Percentiles rank a stretch among this genome's conserved stretches.
phyloP scores from a whole-genome alignment of 306 rosid genomes.

The Echinosophora koreensis region DNA sequence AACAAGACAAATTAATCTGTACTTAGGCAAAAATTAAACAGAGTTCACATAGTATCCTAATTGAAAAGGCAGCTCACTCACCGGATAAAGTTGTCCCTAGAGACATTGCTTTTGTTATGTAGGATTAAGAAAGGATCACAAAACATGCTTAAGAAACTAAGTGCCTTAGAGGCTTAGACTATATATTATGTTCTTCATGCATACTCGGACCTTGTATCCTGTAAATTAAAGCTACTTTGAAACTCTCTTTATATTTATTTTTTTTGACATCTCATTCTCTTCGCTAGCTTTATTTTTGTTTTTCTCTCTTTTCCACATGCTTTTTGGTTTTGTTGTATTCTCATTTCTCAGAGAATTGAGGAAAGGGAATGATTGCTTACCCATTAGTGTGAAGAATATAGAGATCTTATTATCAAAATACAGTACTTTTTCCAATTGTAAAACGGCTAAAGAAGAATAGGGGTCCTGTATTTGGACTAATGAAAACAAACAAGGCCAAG shows the following conservation, averaged over 20 bases:
- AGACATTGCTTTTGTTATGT: conserved; percentile 61
- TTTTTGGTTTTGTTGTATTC: conserved; percentile 49
- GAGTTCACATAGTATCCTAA: conserved; percentile 57
- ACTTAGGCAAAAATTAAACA: conserved; percentile 60
- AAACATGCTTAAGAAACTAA: conserved; percentile 54
- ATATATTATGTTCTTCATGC: conserved; percentile 27
- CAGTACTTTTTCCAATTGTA: conserved; percentile 35
- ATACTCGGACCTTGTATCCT: conserved; percentile 36
- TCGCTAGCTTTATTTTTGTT: conserved; percentile 51
- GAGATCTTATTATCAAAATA: conserved; percentile 33
- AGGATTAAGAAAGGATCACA: conserved; percentile 45
- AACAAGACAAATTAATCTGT: conserved; percentile 72
- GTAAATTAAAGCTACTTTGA: conserved; percentile 46
- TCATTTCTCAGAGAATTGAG: conserved; percentile 46
- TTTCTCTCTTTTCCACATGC: conserved; percentile 46
- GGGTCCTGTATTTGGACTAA: conserved; percentile 56
- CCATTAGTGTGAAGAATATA: conserved; percentile 51
- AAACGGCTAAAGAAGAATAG: conserved; percentile 50
- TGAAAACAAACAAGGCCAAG: conserved; percentile 45
- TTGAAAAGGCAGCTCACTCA: conserved; percentile 61
- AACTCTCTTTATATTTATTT: conserved; percentile 40
- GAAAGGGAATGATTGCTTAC: conserved; percentile 57
- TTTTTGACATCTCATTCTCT: conserved; percentile 42
- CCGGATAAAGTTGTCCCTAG: conserved; percentile 56
- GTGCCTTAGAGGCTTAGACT: neutral